A percentile compares a stretch with the other conserved stretches of the same genome.
Evolutionary conservation across 768 basidiomycete genomes (phyloP).

Genomic region (Suillus subalutaceus): DNA sequence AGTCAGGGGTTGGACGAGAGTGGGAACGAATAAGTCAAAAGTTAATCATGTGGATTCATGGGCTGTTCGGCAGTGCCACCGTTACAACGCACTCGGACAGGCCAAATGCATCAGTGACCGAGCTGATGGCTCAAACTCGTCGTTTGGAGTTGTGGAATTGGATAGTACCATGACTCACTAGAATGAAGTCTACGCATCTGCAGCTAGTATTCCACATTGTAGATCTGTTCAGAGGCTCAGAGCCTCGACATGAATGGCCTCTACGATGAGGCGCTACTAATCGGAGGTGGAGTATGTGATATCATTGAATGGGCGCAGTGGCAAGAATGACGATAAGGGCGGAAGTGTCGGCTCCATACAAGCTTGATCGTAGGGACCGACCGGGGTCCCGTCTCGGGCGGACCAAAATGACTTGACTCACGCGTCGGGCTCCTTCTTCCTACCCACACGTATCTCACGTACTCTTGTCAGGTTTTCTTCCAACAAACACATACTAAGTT

Average conservation of each 20-base stretch:
- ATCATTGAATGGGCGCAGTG: not conserved
- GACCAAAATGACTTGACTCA: slow-evolving; percentile 1
- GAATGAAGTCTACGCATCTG: not conserved
- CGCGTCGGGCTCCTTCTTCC: slow-evolving; percentile 1
- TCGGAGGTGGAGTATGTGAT: not conserved
- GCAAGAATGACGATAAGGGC: not conserved
- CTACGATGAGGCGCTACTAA: not conserved
- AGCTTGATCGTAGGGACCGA: slow-evolving; percentile 3
- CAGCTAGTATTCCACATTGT: not conserved
- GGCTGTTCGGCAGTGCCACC: not conserved
- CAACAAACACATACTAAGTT: not conserved
- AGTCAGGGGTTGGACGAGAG: slow-evolving; percentile 1
- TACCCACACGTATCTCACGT: not conserved
- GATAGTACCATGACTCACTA: not conserved
- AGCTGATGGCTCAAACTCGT: not conserved
- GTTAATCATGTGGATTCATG: not conserved
- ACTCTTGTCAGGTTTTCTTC: not conserved
- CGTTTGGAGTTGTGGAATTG: not conserved
- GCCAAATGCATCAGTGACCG: not conserved
- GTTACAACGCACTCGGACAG: not conserved
- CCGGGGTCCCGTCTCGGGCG: slow-evolving; percentile 4
- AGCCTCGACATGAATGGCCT: not conserved
- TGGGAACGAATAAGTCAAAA: not conserved
- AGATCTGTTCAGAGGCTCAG: not conserved
- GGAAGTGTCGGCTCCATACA: not conserved